These are phyloP conservation scores for Hortaea sp. DNA, from an alignment of 2,329 filamentous ascomycete genomes.

Conservation along the genomic window DNA sequence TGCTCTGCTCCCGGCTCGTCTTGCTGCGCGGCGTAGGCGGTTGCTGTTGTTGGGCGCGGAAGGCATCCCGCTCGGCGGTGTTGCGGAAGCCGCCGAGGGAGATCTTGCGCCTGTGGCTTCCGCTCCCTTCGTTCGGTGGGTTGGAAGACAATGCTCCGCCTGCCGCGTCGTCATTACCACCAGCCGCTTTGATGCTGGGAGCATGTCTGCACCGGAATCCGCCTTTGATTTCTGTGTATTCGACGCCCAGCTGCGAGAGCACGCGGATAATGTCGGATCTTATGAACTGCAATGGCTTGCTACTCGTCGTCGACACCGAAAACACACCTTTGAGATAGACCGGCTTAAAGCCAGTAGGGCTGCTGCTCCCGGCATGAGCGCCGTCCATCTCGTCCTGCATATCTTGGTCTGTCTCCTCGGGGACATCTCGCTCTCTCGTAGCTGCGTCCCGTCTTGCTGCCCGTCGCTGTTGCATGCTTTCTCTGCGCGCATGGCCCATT, in stretches of 20 bases:
- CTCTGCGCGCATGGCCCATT: constrained; percentile 75
- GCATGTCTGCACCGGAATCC: constrained; percentile 83
- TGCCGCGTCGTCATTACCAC: constrained; percentile 15
- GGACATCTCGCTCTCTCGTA: constrained; percentile 63
- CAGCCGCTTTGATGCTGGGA: constrained; percentile 69
- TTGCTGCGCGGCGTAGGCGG: constrained; percentile 36
- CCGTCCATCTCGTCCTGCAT: constrained; percentile 47
- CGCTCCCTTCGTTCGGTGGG: constrained; percentile 6
- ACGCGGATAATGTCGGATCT: constrained; percentile 85
- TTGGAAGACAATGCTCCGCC: constrained; percentile 36
- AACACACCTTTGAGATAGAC: constrained; percentile 95
- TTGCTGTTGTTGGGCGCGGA: constrained; percentile 45
- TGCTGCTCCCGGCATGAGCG: constrained; percentile 41
- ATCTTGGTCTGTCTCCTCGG: constrained; percentile 83
- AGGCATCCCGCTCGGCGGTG: constrained; percentile 57
- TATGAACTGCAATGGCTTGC: constrained; percentile 77
- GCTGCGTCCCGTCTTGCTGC: constrained; percentile 38
- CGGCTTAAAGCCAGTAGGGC: constrained; percentile 73
- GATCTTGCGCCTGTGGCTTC: constrained; percentile 63
- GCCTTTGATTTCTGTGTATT: constrained; percentile 83
- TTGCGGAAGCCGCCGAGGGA: constrained; percentile 67
- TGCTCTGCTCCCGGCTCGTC: constrained; percentile 47
- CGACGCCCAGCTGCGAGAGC: constrained; percentile 76
- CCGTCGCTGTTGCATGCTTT: constrained; percentile 84
- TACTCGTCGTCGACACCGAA: constrained; percentile 93